phyloP scores from a whole-genome alignment of 2,329 filamentous ascomycete genomes.

The Calonectria leucothoes region DNA sequence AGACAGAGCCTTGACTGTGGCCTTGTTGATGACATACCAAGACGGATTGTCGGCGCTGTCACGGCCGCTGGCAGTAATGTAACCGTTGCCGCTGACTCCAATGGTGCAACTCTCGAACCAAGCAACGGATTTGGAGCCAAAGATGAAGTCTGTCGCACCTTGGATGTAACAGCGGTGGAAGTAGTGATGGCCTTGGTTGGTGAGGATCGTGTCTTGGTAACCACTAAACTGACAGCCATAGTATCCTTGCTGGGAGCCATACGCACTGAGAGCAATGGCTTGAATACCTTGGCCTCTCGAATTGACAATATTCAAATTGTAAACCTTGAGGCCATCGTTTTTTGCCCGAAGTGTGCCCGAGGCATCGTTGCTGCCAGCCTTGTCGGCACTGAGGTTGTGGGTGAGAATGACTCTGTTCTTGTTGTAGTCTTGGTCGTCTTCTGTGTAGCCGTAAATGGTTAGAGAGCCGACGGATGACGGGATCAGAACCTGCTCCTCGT shows the following conservation, averaged over 20 bases:
- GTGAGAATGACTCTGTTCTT: slow-evolving; percentile 68
- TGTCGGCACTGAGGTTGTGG: slow-evolving; percentile 48
- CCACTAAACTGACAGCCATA: slow-evolving; percentile 59
- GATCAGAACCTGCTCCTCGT: slow-evolving; percentile 62
- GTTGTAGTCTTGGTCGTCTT: slow-evolving; percentile 61
- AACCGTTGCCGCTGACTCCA: slow-evolving; percentile 47
- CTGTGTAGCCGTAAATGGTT: slow-evolving; percentile 70
- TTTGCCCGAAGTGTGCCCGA: slow-evolving; percentile 58
- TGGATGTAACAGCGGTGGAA: slow-evolving; percentile 57
- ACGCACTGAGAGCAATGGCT: slow-evolving; percentile 54
- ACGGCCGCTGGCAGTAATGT: slow-evolving; percentile 56
- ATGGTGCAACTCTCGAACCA: slow-evolving; percentile 58
- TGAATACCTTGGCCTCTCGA: slow-evolving; percentile 57
- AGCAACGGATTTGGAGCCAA: slow-evolving; percentile 51
- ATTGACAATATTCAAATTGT: slow-evolving; percentile 68
- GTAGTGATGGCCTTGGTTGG: slow-evolving; percentile 58
- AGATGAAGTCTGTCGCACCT: slow-evolving; percentile 58
- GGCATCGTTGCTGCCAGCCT: slow-evolving; percentile 62
- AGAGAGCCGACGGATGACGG: slow-evolving; percentile 59
- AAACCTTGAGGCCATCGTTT: slow-evolving; percentile 65
- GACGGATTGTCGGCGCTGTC: slow-evolving; percentile 48
- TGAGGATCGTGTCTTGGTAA: slow-evolving; percentile 62
- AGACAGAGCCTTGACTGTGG: slow-evolving; percentile 45
- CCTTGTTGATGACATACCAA: slow-evolving; percentile 59
- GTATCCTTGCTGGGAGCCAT: slow-evolving; percentile 52